phyloP scores from a whole-genome alignment of 352 stramenopile species.

The Thalassiosira hispida region DNA sequence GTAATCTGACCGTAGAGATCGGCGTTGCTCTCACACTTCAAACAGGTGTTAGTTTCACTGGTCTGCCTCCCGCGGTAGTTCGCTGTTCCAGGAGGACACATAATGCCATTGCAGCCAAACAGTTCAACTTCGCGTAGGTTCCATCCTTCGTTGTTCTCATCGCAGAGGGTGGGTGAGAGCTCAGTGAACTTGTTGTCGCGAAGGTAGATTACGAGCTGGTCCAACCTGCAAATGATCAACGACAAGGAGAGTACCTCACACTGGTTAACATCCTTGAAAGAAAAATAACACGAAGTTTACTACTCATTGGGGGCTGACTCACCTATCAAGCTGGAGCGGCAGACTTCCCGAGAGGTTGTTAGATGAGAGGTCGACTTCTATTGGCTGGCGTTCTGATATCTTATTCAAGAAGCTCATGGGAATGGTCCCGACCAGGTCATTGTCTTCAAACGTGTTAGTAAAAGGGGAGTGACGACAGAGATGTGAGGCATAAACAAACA shows the following conservation, averaged over 20 bases:
- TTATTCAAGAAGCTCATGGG: conserved; percentile 64
- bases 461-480: conserved; percentile 12
- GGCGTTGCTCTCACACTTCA: conserved; percentile 37
- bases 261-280: conserved; percentile 5
- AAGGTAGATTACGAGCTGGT: conserved; percentile 57
- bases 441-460: conserved; percentile 52
- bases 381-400: conserved; percentile 40
- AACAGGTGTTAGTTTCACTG: conserved; percentile 32
- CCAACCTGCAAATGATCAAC: conserved; percentile 46
- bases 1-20: conserved; percentile 50
- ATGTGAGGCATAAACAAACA: conserved; percentile 12
- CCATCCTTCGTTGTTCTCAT: conserved; percentile 60
- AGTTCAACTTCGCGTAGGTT: conserved; percentile 72
- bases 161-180: conserved; percentile 43
- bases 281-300: conserved; percentile 3
- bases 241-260: conserved; percentile 5
- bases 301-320: conserved; percentile 14
- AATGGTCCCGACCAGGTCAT: conserved; percentile 71
- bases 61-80: conserved; percentile 59
- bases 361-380: conserved; percentile 55
- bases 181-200: conserved; percentile 56
- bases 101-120: conserved; percentile 76
- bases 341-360: conserved; percentile 55
- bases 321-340: conserved; percentile 49
- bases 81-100: conserved; percentile 70